phyloP scores from a whole-genome alignment of 495 filamentous ascomycete species.

The Neurospora sp. region DNA sequence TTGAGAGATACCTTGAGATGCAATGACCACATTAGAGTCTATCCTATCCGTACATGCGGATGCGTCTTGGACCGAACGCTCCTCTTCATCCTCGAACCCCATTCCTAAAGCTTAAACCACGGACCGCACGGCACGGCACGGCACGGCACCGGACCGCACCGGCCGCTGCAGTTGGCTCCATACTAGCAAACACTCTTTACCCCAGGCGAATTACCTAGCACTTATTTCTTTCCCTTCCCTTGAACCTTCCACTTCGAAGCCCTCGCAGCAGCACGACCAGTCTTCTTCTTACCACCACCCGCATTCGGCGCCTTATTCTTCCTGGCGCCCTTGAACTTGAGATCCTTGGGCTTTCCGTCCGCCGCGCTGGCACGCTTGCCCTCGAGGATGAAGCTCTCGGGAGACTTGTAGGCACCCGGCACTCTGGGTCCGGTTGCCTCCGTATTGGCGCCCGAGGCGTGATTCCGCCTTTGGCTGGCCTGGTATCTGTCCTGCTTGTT shows the following conservation, averaged over 20 bases:
- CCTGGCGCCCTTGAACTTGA: constrained; percentile 50
- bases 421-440: constrained; percentile 9
- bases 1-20: neutral
- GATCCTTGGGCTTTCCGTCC: constrained; percentile 48
- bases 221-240: constrained; percentile 2
- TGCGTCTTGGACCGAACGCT: neutral
- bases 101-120: neutral
- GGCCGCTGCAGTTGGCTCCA: neutral
- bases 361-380: constrained; percentile 69
- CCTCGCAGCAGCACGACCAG: constrained; percentile 19
- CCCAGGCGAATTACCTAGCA: neutral
- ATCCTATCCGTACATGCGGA: neutral
- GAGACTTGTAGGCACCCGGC: constrained; percentile 27
- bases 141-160: neutral
- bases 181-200: neutral
- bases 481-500: constrained; percentile 15
- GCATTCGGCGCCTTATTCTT: constrained; percentile 22
- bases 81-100: neutral
- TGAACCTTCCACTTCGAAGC: constrained; percentile 52
- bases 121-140: neutral
- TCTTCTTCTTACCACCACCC: constrained; percentile 30
- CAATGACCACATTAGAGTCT: neutral
- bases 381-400: constrained; percentile 76
- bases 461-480: constrained; percentile 6
- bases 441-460: neutral